Evolutionary conservation across 2,329 filamentous ascomycete species (phyloP), one percentile per base, ranked within the genome.

Genomic region (Fonsecaea erecta): DNA sequence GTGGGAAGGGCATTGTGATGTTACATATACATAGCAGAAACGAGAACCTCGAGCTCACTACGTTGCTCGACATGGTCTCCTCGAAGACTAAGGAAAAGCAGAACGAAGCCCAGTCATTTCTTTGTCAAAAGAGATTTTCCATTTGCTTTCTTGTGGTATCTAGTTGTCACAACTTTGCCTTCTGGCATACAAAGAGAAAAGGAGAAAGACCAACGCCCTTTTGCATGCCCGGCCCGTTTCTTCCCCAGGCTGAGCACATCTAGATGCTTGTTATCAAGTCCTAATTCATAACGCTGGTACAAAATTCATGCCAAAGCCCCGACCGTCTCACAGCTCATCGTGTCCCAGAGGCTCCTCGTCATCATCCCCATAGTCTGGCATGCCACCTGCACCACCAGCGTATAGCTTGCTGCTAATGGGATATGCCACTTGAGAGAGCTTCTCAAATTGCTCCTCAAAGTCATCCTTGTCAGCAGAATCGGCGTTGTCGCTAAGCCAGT

Each of bases 361-460:
- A 69, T 82, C 85, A 65, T 83, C 86, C 72, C 84, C 83, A 65
- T 83, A 87, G 75, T 84, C 86, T 59, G 79, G 77, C 76, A 79
- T 79, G 69, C 85, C 87, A 72, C 85, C 89, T 71, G 85, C 89
- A 74, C 86, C 88, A 75, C 85, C 84, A 73, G 86, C 83, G 85
- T 97, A 97, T 76, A 97, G 86, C 88, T 99, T 99, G 84, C 92
- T 96, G 74, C 95, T 99, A 83, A 99, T 99, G 73, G 95, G 95
- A 84, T 98, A 97, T 61, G 95, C 95, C 71, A 97, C 91, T 80
- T 91, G 90, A 75, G 91, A 96, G 73, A 99, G 87, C 87, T 97
- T 97, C 90, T 99, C 94, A 86, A 96, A 97, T 86, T 98, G 94
- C 88, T 99, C 95, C 82, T 97, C 93, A 75, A 98, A 97, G 84